Conservation (phyloP, 2,329 filamentous ascomycete species). For the Arthrinium phaeospermum region DNA sequence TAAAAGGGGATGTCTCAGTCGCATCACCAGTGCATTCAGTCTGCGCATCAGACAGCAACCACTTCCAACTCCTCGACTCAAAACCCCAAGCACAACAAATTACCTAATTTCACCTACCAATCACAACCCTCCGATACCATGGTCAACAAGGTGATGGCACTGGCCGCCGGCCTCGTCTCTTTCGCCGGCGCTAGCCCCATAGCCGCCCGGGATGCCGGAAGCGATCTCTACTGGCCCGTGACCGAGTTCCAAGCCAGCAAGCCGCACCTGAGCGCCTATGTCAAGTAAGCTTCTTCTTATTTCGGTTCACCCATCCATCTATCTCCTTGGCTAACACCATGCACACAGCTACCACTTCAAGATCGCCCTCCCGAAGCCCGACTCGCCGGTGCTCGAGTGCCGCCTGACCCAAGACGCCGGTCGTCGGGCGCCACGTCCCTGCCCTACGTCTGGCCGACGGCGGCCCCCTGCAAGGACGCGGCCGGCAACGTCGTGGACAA, state of each 20-base stretch:
- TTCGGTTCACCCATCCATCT: too few relatives aligned
- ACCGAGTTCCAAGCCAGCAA: not conserved
- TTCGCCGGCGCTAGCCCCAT: not conserved
- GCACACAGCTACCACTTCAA: not conserved
- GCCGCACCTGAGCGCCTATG: not conserved
- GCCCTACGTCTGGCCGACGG: not conserved
- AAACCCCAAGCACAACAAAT: too few relatives aligned
- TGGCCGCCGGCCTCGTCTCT: not conserved
- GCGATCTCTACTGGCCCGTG: not conserved
- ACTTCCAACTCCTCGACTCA: too few relatives aligned
- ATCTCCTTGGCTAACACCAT: not conserved
- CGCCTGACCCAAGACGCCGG: not conserved
- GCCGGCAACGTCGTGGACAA: not conserved
- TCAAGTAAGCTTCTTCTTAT: not conserved
- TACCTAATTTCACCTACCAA: too few relatives aligned
- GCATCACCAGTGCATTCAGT: not conserved
- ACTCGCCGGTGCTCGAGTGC: not conserved
- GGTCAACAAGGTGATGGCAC: not conserved
- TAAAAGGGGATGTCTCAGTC: not conserved
- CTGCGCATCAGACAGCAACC: not conserved
- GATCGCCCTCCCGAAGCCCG: not conserved
- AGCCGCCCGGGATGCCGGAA: too few relatives aligned
- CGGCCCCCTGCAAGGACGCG: not conserved
- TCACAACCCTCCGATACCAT: not conserved
- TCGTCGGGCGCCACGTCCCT: not conserved